Evolutionary conservation across 1,139 yeast species (phyloP).

Genomic region (Lodderomyces parapsilosis): DNA sequence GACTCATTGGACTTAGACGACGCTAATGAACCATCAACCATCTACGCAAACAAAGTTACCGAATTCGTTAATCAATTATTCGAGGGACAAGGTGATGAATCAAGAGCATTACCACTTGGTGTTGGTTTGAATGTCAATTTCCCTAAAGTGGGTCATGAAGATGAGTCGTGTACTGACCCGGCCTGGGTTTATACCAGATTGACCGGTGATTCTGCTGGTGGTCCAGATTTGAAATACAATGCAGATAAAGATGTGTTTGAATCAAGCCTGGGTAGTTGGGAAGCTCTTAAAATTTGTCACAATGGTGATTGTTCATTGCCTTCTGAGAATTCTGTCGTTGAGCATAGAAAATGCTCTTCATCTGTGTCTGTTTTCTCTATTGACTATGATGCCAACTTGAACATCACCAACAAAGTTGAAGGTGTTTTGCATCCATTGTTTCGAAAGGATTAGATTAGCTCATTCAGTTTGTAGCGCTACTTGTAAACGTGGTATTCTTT

Average conservation of each 20-base stretch:
- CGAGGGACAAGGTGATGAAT: slow-evolving; percentile 25
- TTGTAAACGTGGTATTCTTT: no score
- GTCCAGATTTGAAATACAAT: slow-evolving; percentile 31
- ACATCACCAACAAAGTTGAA: slow-evolving; percentile 26
- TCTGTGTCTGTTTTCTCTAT: slow-evolving; percentile 40
- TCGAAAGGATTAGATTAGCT: background rate
- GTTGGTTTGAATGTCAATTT: slow-evolving; percentile 44
- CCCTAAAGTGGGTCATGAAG: slow-evolving; percentile 38
- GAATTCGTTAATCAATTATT: slow-evolving; percentile 34
- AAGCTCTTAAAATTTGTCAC: slow-evolving; percentile 25
- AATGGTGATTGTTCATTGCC: slow-evolving; percentile 39
- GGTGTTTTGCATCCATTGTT: slow-evolving; percentile 23
- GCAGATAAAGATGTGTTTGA: slow-evolving; percentile 26
- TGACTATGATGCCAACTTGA: slow-evolving; percentile 41
- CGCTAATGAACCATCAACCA: slow-evolving; percentile 33
- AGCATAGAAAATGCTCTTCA: slow-evolving; percentile 26
- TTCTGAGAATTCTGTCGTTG: slow-evolving; percentile 29
- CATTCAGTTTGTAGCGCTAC: background rate
- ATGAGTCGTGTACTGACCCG: slow-evolving; percentile 34
- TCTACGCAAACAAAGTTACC: slow-evolving; percentile 31
- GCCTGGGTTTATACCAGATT: slow-evolving; percentile 36
- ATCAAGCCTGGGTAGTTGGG: slow-evolving; percentile 14
- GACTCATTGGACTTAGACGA: slow-evolving; percentile 34
- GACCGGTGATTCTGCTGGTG: slow-evolving; percentile 31
- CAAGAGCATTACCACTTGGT: slow-evolving; percentile 36